Conservation (phyloP, 2,329 filamentous ascomycete genomes). For the Phyllosticta capitalensis region DNA sequence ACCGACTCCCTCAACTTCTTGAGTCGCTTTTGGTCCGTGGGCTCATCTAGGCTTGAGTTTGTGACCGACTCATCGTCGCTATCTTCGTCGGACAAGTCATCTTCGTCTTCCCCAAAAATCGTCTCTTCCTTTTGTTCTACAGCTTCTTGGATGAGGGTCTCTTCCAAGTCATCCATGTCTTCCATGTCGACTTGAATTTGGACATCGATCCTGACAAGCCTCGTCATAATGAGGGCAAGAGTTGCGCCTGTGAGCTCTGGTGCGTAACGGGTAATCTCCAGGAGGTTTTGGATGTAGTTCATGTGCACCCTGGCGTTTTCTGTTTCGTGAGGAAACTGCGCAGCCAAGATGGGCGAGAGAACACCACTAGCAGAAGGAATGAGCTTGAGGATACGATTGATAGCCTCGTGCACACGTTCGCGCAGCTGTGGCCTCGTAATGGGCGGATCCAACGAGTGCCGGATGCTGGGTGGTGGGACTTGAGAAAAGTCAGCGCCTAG, state of each 20-base stretch:
- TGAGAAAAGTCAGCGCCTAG: conserved; percentile 26
- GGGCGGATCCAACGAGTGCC: conserved; percentile 43
- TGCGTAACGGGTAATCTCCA: conserved; percentile 67
- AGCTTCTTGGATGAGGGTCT: conserved; percentile 55
- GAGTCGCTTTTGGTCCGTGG: conserved; percentile 51
- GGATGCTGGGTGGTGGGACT: conserved; percentile 46
- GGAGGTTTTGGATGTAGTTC: conserved; percentile 77
- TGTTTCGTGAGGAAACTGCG: conserved; percentile 66
- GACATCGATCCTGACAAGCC: conserved; percentile 87
- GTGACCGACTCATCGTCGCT: conserved; percentile 53
- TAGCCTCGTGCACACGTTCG: conserved; percentile 62
- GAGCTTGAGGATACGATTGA: conserved; percentile 68
- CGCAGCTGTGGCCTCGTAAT: conserved; percentile 59
- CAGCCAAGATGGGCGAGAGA: conserved; percentile 55
- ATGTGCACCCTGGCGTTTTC: conserved; percentile 72
- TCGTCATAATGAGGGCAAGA: conserved; percentile 71
- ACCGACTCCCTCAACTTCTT: conserved; percentile 71
- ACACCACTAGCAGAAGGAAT: conserved; percentile 69
- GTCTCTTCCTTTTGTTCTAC: conserved; percentile 15
- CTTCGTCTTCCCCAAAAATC: conserved; percentile 45
- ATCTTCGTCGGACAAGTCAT: conserved; percentile 34
- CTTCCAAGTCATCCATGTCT: conserved; percentile 78
- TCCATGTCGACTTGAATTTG: conserved; percentile 92
- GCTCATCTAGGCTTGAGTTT: conserved; percentile 50
- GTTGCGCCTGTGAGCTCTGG: conserved; percentile 71